Base-by-base conservation (phyloP, 2,329 filamentous ascomycete genomes). In the Mollisiaceae sp. region DNA sequence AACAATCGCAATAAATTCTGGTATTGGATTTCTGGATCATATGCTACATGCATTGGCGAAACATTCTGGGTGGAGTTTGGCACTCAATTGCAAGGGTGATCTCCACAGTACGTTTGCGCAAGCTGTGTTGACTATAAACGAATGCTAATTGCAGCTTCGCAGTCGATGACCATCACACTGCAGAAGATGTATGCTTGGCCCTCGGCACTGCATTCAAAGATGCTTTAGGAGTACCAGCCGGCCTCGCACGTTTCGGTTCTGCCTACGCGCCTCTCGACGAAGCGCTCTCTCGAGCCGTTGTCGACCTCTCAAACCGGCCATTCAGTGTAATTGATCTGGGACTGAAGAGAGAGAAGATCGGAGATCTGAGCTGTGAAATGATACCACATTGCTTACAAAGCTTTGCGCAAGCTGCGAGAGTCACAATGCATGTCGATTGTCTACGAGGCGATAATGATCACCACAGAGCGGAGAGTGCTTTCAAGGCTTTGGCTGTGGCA, bases 141-240 rank as follows among this genome's bases (percentile, higher is more conserved):
- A 18, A 22, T 64, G 43, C 66, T 70, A 61, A 72, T 38, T 32
- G 1, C 3, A 56, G 22, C 14, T 39, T 58, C 18, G 60, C 67
- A 94, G 93, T 99, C 78, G 95, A 99, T 81, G 95, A 98, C 84
- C 95, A 99, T 82, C 95, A 99, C 86, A 97, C 94, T 9, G 91
- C 94, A 69, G 95, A 99, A 83, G 95, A 99, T 78, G 91, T 92
- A 66, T 97, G 92, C 81, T 90, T 99, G 71, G 93, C 94, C 15
- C 88, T 99, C 24, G 95, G 95, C 58, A 83, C 85, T 72, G 93
- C 93, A 64, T 97, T 98, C 81, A 91, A 91, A 75, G 79, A 84
- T 58, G 92, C 94, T 18, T 87, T 99, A 50, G 90, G 91, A 69
- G 86, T 87, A 11, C 91, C 91, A 9, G 85, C 89, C 35, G 95